A percentile compares a stretch with the other conserved stretches of the same genome.
Conservation (phyloP, 345 rosid genomes). For the Syzygium aqueum region DNA sequence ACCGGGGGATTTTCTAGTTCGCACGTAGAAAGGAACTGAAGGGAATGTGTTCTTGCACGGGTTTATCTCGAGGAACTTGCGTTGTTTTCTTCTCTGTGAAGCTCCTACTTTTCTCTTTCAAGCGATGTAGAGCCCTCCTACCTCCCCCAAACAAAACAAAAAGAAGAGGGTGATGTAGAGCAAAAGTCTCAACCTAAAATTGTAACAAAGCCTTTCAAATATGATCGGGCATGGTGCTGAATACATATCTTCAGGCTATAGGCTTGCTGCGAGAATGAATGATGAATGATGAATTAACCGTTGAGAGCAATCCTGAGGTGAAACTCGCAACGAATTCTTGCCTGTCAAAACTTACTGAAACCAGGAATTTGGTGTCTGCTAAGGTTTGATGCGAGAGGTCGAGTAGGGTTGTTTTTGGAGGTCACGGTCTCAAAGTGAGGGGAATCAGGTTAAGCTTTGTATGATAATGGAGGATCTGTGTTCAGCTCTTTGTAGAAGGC, state of each 20-base stretch:
- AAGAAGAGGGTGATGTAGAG: not conserved
- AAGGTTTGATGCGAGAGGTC: not conserved
- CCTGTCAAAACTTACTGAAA: not conserved
- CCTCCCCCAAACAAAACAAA: not conserved
- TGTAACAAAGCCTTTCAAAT: not conserved
- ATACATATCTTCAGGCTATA: not conserved
- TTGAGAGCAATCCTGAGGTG: not conserved
- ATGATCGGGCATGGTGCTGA: not conserved
- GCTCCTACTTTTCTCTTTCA: not conserved
- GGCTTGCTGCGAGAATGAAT: not conserved
- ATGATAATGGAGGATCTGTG: not conserved
- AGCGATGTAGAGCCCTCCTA: not conserved
- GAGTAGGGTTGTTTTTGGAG: not conserved
- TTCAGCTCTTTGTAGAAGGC: not conserved
- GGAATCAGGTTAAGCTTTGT: not conserved
- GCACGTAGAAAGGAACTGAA: not conserved
- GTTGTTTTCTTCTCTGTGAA: not conserved
- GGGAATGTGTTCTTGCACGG: not conserved
- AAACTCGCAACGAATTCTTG: not conserved
- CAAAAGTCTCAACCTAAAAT: not conserved
- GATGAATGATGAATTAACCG: not conserved
- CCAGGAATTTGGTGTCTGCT: not conserved
- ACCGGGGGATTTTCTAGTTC: not conserved
- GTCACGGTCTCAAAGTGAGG: not conserved
- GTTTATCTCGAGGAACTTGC: not conserved